phyloP scores from a whole-genome alignment of 2,329 filamentous ascomycete genomes.

The Cercospora canescens region DNA sequence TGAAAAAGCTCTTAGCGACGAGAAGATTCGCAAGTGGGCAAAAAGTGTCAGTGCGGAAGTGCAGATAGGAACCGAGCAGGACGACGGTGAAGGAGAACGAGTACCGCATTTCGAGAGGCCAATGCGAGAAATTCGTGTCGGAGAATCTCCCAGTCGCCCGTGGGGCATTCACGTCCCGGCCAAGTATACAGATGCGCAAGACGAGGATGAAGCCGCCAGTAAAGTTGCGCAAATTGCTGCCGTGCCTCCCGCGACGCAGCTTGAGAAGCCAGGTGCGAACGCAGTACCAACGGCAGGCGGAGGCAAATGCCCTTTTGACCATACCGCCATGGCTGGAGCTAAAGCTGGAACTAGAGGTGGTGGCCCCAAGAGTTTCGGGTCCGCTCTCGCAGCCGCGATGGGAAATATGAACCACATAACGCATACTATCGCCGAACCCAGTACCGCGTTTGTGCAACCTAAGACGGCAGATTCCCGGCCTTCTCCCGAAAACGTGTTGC shows the following conservation, averaged over 20 bases:
- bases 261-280: background rate
- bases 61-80: constrained; percentile 42
- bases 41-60: constrained; percentile 67
- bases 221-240: constrained; percentile 52
- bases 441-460: background rate
- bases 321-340: constrained; percentile 7
- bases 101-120: constrained; percentile 78
- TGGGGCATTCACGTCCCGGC: constrained; percentile 86
- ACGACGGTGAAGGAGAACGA: constrained; percentile 58
- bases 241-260: constrained; percentile 28
- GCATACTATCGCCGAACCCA: constrained; percentile 1
- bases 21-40: constrained; percentile 84
- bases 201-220: constrained; percentile 36
- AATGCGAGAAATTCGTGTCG: constrained; percentile 85
- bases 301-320: constrained; percentile 27
- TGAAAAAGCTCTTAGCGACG: constrained; percentile 56
- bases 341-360: background rate
- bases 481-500: background rate
- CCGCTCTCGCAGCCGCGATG: background rate
- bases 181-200: constrained; percentile 42
- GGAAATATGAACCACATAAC: background rate
- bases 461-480: background rate
- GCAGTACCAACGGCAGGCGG: constrained; percentile 6
- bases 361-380: background rate
- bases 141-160: constrained; percentile 87